Percentiles rank a stretch among this genome's conserved stretches.
These are phyloP conservation scores for Dactylonectria estremocensis DNA, from an alignment of 2,329 filamentous ascomycete genomes.

Conservation along the genomic window DNA sequence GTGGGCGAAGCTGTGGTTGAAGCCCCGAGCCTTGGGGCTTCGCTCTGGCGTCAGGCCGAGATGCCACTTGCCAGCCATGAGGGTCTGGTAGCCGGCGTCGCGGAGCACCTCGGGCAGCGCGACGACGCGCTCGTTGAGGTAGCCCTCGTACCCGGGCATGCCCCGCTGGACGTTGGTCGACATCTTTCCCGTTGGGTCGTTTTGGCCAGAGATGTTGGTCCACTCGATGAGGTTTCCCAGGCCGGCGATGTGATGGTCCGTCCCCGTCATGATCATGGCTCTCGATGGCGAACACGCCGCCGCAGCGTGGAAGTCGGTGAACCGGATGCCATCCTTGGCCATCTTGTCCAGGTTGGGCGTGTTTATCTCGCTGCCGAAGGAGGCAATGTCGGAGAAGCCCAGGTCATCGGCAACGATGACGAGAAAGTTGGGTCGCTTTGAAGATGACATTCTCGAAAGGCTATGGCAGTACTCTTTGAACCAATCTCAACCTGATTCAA, in stretches of 20 bases:
- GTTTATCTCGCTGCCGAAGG: slow-evolving; percentile 73
- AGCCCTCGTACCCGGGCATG: slow-evolving; percentile 61
- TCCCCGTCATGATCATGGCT: slow-evolving; percentile 77
- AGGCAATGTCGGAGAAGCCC: slow-evolving; percentile 72
- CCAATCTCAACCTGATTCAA: neutral
- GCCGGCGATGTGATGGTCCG: slow-evolving; percentile 47
- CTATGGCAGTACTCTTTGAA: neutral
- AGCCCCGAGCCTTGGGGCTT: slow-evolving; percentile 58
- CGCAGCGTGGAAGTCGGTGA: slow-evolving; percentile 75
- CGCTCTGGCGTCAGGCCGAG: slow-evolving; percentile 36
- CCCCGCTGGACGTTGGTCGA: slow-evolving; percentile 41
- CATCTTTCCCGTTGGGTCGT: slow-evolving; percentile 33
- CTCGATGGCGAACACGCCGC: slow-evolving; percentile 74
- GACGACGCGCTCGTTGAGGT: slow-evolving; percentile 69
- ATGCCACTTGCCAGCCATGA: slow-evolving; percentile 67
- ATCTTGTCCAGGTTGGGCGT: slow-evolving; percentile 72
- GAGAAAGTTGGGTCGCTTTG: slow-evolving; percentile 45
- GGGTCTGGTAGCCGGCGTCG: slow-evolving; percentile 70
- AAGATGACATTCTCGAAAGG: slow-evolving; percentile 45
- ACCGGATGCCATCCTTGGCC: slow-evolving; percentile 66
- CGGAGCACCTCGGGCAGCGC: slow-evolving; percentile 68
- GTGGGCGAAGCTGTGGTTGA: slow-evolving; percentile 71
- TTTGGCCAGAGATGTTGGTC: slow-evolving; percentile 31
- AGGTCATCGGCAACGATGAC: slow-evolving; percentile 49
- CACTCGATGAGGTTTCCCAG: slow-evolving; percentile 63